phyloP scores from a whole-genome alignment of 1,284 basidiomycete species.

The Porogramme epimiltina region DNA sequence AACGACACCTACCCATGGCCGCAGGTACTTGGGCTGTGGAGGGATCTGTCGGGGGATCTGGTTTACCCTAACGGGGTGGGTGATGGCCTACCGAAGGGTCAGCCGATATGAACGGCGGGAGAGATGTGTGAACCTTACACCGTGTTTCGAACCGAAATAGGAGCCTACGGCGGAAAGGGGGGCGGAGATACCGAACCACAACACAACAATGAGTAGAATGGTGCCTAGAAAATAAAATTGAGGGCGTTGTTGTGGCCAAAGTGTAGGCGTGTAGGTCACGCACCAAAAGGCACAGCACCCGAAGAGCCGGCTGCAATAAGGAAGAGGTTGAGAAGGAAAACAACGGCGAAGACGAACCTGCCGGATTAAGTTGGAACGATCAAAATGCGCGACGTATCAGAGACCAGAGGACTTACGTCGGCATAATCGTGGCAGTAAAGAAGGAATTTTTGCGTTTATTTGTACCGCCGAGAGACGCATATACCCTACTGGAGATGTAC shows the following conservation, averaged over 20 bases:
- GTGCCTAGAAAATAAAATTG: constrained; percentile 54
- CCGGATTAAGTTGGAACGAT: neutral
- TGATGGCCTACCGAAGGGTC: constrained; percentile 51
- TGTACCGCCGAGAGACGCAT: constrained; percentile 81
- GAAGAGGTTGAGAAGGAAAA: constrained; percentile 88
- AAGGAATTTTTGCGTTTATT: constrained; percentile 85
- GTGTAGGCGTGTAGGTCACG: constrained; percentile 18
- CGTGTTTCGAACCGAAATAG: constrained; percentile 85
- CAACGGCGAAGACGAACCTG: constrained; percentile 78
- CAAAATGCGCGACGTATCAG: neutral
- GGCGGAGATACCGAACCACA: constrained; percentile 97
- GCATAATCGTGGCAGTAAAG: constrained; percentile 86
- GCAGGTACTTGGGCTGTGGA: constrained; percentile 81
- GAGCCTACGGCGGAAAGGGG: constrained; percentile 77
- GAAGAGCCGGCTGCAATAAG: constrained; percentile 86
- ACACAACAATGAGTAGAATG: constrained; percentile 82
- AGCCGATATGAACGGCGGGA: neutral
- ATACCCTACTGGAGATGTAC: constrained; percentile 86
- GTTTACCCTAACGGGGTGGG: constrained; percentile 87
- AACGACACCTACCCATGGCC: constrained; percentile 60
- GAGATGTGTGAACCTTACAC: constrained; percentile 53
- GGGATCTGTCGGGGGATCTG: constrained; percentile 93
- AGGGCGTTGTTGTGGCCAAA: neutral
- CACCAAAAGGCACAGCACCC: constrained; percentile 94
- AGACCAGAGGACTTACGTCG: constrained; percentile 59